Evolutionary conservation across 257 asterid genomes (phyloP).

Genomic region (Paraleonurus japonicus): DNA sequence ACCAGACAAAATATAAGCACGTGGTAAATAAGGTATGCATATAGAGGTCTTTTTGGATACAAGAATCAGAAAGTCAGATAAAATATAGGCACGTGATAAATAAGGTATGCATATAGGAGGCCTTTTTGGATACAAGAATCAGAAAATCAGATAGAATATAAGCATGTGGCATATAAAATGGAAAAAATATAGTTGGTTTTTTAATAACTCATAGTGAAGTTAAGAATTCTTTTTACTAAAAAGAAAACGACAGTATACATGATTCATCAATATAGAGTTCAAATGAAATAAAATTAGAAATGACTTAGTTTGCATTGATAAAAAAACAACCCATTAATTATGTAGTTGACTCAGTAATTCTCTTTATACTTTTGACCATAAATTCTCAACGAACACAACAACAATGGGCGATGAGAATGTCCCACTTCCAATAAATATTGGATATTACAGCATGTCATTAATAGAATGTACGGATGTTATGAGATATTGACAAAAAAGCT

Average conservation of each 20-base stretch:
- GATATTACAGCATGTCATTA: background rate
- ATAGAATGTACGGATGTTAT: background rate
- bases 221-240: background rate
- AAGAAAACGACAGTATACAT: background rate
- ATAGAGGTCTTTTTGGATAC: background rate
- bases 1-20: background rate
- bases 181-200: background rate
- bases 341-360: background rate
- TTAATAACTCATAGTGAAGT: background rate
- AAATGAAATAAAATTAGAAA: background rate
- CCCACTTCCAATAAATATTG: background rate
- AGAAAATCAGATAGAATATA: background rate
- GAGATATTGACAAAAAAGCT: background rate
- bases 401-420: background rate
- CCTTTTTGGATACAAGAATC: background rate
- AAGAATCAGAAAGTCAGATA: background rate
- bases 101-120: background rate
- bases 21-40: background rate
- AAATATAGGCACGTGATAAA: background rate
- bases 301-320: background rate
- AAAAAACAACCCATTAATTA: background rate
- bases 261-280: background rate
- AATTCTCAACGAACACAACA: background rate
- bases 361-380: background rate
- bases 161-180: background rate